These are phyloP conservation scores for Oryza rufipogon DNA, from an alignment of 176 grass and related monocot species.

Conservation along the genomic window DNA sequence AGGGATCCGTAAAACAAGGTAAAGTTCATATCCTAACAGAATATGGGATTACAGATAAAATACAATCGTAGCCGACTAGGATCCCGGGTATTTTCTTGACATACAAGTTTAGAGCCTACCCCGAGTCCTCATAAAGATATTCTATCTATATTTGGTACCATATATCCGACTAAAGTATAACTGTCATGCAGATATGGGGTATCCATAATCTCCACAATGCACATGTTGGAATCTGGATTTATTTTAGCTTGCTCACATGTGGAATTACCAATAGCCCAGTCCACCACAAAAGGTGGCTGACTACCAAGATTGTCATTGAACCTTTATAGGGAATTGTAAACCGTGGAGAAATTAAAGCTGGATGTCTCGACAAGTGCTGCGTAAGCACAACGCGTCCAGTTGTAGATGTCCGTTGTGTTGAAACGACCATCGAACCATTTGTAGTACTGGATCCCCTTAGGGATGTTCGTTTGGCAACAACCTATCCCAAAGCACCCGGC, in stretches of 20 bases:
- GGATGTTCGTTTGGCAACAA: slow-evolving; percentile 14
- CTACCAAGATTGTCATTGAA: not conserved
- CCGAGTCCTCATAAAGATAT: too few species aligned
- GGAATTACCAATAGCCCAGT: not conserved
- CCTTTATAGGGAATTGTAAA: not conserved
- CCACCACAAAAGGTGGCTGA: not conserved
- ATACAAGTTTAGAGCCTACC: too few species aligned
- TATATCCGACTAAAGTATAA: too few species aligned
- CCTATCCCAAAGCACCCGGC: not conserved
- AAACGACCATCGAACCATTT: not conserved
- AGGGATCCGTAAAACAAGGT: too few species aligned
- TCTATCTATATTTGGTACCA: too few species aligned
- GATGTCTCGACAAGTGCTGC: slow-evolving; percentile 23
- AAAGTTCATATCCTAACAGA: too few species aligned
- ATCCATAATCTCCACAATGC: not conserved
- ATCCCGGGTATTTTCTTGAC: too few species aligned
- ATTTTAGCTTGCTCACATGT: not conserved
- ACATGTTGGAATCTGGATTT: not conserved
- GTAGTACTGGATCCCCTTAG: not conserved
- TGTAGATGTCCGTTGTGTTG: not conserved
- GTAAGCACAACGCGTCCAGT: slow-evolving; percentile 35
- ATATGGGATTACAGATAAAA: too few species aligned
- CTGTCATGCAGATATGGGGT: too few species aligned
- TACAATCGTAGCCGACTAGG: too few species aligned
- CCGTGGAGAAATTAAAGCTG: not conserved